Conservation (phyloP, 805 yeast species). For the Candida vaughaniae region DNA sequence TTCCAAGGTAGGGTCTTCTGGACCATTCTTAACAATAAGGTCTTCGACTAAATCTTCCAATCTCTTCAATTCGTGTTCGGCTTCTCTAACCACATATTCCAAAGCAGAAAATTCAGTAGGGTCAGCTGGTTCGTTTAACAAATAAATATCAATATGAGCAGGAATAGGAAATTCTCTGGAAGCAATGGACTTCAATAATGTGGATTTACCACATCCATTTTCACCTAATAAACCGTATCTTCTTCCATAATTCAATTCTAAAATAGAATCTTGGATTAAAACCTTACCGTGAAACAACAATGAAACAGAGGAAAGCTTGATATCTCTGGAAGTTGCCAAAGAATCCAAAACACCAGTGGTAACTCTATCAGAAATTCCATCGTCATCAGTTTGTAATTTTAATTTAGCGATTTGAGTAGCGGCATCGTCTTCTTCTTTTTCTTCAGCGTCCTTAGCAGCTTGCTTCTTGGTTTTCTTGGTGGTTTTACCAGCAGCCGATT, state of each 20-base stretch:
- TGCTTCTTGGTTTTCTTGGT: constrained; percentile 64
- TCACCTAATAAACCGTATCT: constrained; percentile 97
- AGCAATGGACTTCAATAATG: constrained; percentile 88
- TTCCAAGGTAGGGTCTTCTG: constrained; percentile 84
- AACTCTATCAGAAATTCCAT: constrained; percentile 95
- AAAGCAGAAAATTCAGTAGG: constrained; percentile 89
- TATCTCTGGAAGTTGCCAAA: constrained; percentile 86
- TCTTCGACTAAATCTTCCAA: constrained; percentile 90
- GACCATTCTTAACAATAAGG: constrained; percentile 86
- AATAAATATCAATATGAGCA: constrained; percentile 83
- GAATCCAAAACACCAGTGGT: constrained; percentile 96
- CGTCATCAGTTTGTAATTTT: constrained; percentile 89
- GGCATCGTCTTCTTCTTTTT: constrained; percentile 55
- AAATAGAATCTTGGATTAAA: constrained; percentile 82
- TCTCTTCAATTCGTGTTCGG: constrained; percentile 87
- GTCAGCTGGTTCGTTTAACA: constrained; percentile 96
- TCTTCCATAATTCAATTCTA: constrained; percentile 96
- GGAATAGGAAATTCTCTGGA: constrained; percentile 97
- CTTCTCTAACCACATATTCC: constrained; percentile 96
- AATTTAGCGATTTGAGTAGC: constrained; percentile 79
- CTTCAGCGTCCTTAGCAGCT: constrained; percentile 51
- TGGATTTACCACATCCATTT: constrained; percentile 98
- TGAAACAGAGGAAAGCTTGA: constrained; percentile 86
- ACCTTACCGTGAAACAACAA: constrained; percentile 97
- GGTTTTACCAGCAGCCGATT: constrained; percentile 64